Conservation (phyloP, 805 yeast species). For the Tetrapisispora namnaoensis region DNA sequence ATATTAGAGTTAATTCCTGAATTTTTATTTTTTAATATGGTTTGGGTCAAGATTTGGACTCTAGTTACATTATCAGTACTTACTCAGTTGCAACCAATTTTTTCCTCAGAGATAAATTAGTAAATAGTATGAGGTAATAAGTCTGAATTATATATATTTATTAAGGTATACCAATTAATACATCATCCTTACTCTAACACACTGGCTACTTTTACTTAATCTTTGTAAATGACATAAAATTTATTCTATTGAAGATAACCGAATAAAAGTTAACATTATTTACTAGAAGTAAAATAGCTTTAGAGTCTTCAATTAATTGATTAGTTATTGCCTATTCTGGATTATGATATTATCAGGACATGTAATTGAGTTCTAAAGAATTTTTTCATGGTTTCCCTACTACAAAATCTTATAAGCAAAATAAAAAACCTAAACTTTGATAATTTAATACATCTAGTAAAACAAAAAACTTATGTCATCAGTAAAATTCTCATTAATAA, state of each 20-base stretch:
- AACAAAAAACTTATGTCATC: conserved; percentile 31
- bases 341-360: conserved; percentile 46
- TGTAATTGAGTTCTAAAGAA: conserved; percentile 42
- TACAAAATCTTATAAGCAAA: conserved; percentile 69
- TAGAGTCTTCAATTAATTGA: conserved; percentile 77
- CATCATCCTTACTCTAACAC: too few relatives aligned
- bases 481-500: conserved; percentile 6
- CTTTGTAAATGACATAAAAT: conserved; percentile 32
- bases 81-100: too few relatives aligned
- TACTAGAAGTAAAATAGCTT: conserved; percentile 58
- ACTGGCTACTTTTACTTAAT: too few relatives aligned
- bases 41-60: too few relatives aligned
- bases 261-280: conserved; percentile 73
- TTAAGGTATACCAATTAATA: too few relatives aligned
- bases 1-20: too few relatives aligned
- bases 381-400: conserved; percentile 62
- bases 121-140: too few relatives aligned
- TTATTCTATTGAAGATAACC: conserved; percentile 51
- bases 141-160: too few relatives aligned
- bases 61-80: too few relatives aligned
- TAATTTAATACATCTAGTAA: conserved; percentile 28
- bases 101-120: too few relatives aligned
- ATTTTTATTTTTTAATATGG: too few relatives aligned
- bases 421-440: conserved; percentile 73
- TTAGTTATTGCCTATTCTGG: conserved; percentile 93